phyloP scores from a whole-genome alignment of 2,329 filamentous ascomycete species.

The Xylaria arbuscula region DNA sequence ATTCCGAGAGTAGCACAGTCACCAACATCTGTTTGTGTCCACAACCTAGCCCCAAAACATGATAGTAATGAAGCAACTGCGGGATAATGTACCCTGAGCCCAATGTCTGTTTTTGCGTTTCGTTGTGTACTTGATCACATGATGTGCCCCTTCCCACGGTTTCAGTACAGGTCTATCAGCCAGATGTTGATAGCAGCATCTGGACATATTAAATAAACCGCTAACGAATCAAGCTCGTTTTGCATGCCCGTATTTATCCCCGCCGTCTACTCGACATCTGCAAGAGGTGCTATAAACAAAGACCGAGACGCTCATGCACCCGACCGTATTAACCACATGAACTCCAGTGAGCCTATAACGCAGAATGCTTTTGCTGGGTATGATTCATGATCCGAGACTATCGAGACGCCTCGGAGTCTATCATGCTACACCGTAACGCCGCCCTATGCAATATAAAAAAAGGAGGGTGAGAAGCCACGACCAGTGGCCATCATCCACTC shows the following conservation, averaged over 20 bases:
- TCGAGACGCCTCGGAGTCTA: constrained; percentile 43
- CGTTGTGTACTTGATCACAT: constrained; percentile 7
- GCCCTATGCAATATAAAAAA: constrained; percentile 47
- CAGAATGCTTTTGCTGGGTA: constrained; percentile 51
- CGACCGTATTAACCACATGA: constrained; percentile 44
- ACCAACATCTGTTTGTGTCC: neutral
- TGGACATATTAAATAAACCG: constrained; percentile 29
- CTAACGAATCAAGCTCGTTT: constrained; percentile 29
- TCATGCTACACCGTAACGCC: constrained; percentile 49
- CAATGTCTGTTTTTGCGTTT: neutral
- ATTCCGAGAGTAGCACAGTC: constrained; percentile 6
- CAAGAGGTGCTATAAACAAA: constrained; percentile 29
- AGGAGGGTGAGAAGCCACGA: constrained; percentile 16
- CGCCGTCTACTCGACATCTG: constrained; percentile 20
- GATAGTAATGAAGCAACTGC: constrained; percentile 13
- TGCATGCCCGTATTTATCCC: constrained; percentile 13
- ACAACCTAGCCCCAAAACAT: constrained; percentile 1
- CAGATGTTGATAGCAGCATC: constrained; percentile 16
- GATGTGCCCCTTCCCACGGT: neutral
- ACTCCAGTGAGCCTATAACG: constrained; percentile 49
- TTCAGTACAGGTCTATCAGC: constrained; percentile 16
- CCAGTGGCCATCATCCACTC: constrained; percentile 12
- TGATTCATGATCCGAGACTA: constrained; percentile 48
- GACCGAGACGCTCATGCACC: constrained; percentile 36
- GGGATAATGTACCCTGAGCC: neutral